A percentile compares a stretch with the other conserved stretches of the same genome.
These are phyloP conservation scores for Melastoma malabathricum DNA, from an alignment of 345 rosid species.

Conservation along the genomic window DNA sequence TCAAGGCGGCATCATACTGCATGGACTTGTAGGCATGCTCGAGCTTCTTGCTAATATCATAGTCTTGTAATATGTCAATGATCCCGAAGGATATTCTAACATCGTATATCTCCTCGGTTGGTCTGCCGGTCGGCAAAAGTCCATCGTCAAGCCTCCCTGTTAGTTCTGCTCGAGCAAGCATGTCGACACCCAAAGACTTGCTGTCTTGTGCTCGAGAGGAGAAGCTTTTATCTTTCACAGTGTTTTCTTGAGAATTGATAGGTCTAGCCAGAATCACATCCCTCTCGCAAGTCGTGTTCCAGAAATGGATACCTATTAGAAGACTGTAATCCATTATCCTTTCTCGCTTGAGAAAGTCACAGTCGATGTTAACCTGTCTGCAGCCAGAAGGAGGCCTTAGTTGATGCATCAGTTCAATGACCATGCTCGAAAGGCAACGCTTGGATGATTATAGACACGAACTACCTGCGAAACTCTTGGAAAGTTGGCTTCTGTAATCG, in stretches of 20 bases:
- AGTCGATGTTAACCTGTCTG: slow-evolving; percentile 55
- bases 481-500: slow-evolving; percentile 40
- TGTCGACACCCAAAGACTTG: slow-evolving; percentile 45
- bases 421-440: no score
- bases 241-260: slow-evolving; percentile 10
- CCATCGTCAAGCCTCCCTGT: slow-evolving; percentile 50
- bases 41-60: slow-evolving; percentile 94
- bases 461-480: slow-evolving; percentile 40
- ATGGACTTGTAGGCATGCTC: slow-evolving; percentile 94
- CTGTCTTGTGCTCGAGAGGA: no score
- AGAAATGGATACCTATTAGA: slow-evolving; percentile 54
- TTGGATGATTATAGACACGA: neutral
- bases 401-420: neutral
- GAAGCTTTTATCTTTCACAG: no score
- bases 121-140: slow-evolving; percentile 63
- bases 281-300: slow-evolving; percentile 10
- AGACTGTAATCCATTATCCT: slow-evolving; percentile 66
- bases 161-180: slow-evolving; percentile 70
- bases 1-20: slow-evolving; percentile 86
- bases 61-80: slow-evolving; percentile 93
- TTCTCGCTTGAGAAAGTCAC: slow-evolving; percentile 60
- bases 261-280: slow-evolving; percentile 3
- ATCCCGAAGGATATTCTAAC: slow-evolving; percentile 73
- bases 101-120: slow-evolving; percentile 62
- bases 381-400: neutral